Evolutionary conservation across 139 green algal genomes (phyloP).

Genomic region (Coccomyxa sp.): DNA sequence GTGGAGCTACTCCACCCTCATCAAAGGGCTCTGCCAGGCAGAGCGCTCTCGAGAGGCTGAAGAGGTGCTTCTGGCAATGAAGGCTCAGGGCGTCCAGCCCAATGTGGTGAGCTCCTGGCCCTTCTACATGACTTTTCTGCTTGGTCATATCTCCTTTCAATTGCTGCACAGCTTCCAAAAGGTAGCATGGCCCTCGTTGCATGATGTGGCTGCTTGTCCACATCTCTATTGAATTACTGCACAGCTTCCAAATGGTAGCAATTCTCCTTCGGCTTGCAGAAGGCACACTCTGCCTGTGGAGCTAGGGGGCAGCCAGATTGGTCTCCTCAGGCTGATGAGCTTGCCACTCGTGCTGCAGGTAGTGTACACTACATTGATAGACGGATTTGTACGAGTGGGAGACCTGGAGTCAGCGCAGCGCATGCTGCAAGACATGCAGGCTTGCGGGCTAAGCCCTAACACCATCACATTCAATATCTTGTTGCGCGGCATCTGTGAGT

Average conservation of each 20-base stretch:
- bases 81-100: slow-evolving; percentile 2
- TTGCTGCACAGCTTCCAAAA: too few relatives aligned
- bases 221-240: too few relatives aligned
- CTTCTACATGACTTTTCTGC: slow-evolving; percentile 11
- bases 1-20: slow-evolving; percentile 42
- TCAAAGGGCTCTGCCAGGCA: slow-evolving; percentile 27
- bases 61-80: slow-evolving; percentile 32
- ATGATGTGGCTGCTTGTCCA: too few relatives aligned
- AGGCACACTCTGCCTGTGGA: not conserved
- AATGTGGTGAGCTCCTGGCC: slow-evolving; percentile 4
- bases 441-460: slow-evolving; percentile 15
- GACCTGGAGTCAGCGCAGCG: slow-evolving; percentile 11
- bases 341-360: slow-evolving; percentile 23
- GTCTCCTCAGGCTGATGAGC: too few relatives aligned
- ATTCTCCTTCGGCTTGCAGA: not conserved
- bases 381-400: slow-evolving; percentile 31
- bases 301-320: too few relatives aligned
- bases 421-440: slow-evolving; percentile 35
- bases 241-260: too few relatives aligned
- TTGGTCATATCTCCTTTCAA: too few relatives aligned
- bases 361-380: slow-evolving; percentile 39
- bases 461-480: slow-evolving; percentile 31
- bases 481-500: slow-evolving; percentile 15
- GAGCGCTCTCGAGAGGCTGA: slow-evolving; percentile 22
- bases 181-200: too few relatives aligned